Evolutionary conservation across 2,329 filamentous ascomycete genomes (phyloP), one percentile per base, ranked within the genome.

Genomic region (Aspergillus melleus): DNA sequence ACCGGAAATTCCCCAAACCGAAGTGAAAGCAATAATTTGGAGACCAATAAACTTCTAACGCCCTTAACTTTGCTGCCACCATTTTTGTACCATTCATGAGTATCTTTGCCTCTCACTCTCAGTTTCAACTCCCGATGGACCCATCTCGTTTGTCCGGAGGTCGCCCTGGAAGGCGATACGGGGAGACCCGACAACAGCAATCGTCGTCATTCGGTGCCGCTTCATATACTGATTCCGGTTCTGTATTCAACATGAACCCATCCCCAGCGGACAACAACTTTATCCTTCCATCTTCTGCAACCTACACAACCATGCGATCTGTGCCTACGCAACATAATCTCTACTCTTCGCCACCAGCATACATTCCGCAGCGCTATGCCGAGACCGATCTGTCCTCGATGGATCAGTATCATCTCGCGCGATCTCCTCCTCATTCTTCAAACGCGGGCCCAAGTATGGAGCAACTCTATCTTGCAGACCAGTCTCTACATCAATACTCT

Each of bases 381-480:
- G 12, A 19, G 19, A 20, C 44, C 44, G 19, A 47, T 10, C 19
- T 47, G 26, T 36, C 29, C 6, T n/a, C 16, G 16, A 14, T 39
- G 29, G 19, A 24, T 47, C 19, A 20, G 12, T 47, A 47, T 47
- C 44, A 47, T 47, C 44, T 24, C 19, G 44, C 44, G 8, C 44
- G 44, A 22, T 16, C 44, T 24, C 44, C 12, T 11, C 6, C 44
- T 24, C 44, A 47, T 11, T 2, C 20, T 20, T 12, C 44, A 6
- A 24, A 22, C 22, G 20, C 20, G 22, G 44, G 16, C 0, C 11
- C 44, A 20, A 14, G 2, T 8, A 56, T 56, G 46, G 44, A 30
- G 16, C 44, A 52, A 20, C 22, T 57, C 49, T 42, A 39, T 49
- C 22, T 55, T 14, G 14, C 53, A 49, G 55, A 44, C 32, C 55